Evolutionary conservation across 108 stramenopile genomes (phyloP), one percentile per base, ranked within the genome.

Genomic region (Conticribra weissflogii): DNA sequence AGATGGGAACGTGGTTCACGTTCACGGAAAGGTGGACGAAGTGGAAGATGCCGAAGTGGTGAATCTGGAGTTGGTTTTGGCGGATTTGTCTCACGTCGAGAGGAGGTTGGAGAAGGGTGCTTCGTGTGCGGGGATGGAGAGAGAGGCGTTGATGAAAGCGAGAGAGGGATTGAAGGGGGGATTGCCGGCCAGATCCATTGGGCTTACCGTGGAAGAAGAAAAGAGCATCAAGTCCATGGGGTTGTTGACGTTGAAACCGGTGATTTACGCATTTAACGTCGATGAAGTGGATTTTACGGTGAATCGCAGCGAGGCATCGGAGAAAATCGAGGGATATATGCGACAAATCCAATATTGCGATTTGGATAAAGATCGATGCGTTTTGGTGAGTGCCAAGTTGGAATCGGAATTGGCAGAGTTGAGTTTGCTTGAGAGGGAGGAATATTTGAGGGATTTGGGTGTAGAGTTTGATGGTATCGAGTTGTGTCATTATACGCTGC

Each of bases 251-350:
- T 59, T 81, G n/a, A 97, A 96, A 68, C 90, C 89, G 8, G 80
- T 90, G 2, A 84, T 98, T 25, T 95, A 94, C 66, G 94, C 95
- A 14, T 90, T 92, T 65, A 98, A 98, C 65, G 95, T 96, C 18
- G 96, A 94, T 67, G 97, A 98, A 47, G 60, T 85, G 30, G 85
- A 90, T 55, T 90, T 81, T 62, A 41, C 66, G 3, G 33, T 83
- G 23, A 67, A 78, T 45, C 41, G 68, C 28, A 65, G 72, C 18
- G 70, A 74, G 19, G 84, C 81, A 27, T 66, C 86, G 28, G 63
- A 74, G 16, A 52, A 36, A 5, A 83, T 84, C 44, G 83, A 86
- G 66, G 82, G 71, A 3, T 54, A 82, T 19, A 78, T 91, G 33
- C 73, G 83, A 25, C 61, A 51, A 31, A 82, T 91, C 15, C 68